Conservation (phyloP, 805 yeast genomes). For the Teunomyces gatunensis region DNA sequence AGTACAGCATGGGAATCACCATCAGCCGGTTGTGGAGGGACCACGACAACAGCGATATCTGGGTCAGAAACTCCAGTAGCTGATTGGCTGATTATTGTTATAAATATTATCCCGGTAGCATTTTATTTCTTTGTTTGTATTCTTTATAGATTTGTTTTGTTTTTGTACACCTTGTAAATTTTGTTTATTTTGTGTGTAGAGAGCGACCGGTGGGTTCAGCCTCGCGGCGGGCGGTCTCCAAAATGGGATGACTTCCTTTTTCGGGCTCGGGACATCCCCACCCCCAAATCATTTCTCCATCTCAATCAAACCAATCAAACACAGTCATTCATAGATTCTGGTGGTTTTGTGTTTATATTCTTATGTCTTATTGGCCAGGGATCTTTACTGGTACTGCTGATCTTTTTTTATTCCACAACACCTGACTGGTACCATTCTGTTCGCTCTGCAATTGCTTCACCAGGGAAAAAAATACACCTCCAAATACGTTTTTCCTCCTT, state of each 20-base stretch:
- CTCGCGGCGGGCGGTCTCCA: background rate
- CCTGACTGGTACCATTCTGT: background rate
- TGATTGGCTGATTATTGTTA: conserved; percentile 1
- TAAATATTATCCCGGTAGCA: background rate
- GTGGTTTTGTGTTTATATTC: no score
- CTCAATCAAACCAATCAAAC: no score
- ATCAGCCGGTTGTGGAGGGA: conserved; percentile 44
- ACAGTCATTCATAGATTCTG: no score
- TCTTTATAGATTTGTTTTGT: background rate
- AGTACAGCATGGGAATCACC: conserved; percentile 40
- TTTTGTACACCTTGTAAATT: background rate
- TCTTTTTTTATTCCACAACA: no score
- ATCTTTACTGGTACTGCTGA: no score
- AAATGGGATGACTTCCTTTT: background rate
- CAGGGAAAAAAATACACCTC: background rate
- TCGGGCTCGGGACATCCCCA: background rate
- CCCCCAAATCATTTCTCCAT: no score
- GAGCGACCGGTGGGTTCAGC: background rate
- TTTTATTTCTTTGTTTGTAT: conserved; percentile 1
- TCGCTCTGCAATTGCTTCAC: background rate
- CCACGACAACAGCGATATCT: conserved; percentile 40
- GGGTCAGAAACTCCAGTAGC: conserved; percentile 35
- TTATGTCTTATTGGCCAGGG: background rate
- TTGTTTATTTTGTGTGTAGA: background rate
- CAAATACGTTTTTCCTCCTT: background rate